Conservation (phyloP, 208 protist genomes). For the Zelonia costaricensis region DNA sequence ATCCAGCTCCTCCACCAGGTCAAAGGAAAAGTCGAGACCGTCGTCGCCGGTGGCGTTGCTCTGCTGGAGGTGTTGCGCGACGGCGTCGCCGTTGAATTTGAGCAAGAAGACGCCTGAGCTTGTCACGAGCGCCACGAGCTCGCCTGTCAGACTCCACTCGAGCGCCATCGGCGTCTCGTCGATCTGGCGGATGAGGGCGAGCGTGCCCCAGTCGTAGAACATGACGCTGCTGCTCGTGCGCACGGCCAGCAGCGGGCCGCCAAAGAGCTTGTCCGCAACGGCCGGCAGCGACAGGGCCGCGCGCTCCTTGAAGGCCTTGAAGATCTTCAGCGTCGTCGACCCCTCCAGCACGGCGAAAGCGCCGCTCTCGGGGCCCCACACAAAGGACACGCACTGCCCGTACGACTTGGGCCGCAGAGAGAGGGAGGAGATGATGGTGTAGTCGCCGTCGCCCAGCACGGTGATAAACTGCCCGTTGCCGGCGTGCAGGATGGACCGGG, state of each 20-base stretch:
- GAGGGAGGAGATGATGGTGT: constrained; percentile 98
- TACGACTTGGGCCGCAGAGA: constrained; percentile 96
- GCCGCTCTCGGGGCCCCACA: constrained; percentile 91
- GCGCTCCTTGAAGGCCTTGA: constrained; percentile 96
- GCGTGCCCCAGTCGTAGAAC: constrained; percentile 98
- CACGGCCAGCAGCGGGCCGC: constrained; percentile 92
- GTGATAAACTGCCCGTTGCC: constrained; percentile 95
- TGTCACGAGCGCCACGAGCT: constrained; percentile 88
- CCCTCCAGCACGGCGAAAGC: constrained; percentile 95
- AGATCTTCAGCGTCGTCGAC: constrained; percentile 88
- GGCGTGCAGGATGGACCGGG: constrained; percentile 92
- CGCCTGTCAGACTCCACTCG: constrained; percentile 93
- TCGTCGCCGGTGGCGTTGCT: constrained; percentile 74
- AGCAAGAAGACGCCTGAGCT: constrained; percentile 95
- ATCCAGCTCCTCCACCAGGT: constrained; percentile 92
- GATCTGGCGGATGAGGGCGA: constrained; percentile 94
- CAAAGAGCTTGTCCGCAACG: constrained; percentile 78
- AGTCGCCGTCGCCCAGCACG: constrained; percentile 96
- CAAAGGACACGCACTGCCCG: constrained; percentile 96
- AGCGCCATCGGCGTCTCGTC: constrained; percentile 92
- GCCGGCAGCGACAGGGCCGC: constrained; percentile 71
- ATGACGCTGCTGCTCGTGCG: constrained; percentile 65
- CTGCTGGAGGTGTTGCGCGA: constrained; percentile 72
- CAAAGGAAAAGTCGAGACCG: constrained; percentile 96
- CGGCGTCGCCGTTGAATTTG: constrained; percentile 91